Conservation (phyloP, 306 rosid genomes). For the Vigna unguiculata region DNA sequence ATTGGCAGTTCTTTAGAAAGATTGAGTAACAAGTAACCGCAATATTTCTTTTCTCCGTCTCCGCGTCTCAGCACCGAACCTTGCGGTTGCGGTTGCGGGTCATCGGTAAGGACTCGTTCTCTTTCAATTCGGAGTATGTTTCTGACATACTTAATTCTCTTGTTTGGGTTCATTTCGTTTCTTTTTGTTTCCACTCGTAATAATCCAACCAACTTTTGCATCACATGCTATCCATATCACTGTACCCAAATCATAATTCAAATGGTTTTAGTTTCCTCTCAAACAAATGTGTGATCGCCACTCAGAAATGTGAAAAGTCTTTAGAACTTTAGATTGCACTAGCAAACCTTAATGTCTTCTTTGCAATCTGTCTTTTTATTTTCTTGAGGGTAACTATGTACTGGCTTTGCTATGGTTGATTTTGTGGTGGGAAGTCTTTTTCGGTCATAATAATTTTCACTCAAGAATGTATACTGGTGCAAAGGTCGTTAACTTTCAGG, state of each 20-base stretch:
- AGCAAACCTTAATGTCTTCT: background rate
- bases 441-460: background rate
- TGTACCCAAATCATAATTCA: background rate
- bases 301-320: background rate
- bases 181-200: background rate
- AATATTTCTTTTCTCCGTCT: background rate
- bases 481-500: background rate
- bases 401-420: too few species aligned
- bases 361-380: background rate
- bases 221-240: background rate
- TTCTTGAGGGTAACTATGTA: too few species aligned
- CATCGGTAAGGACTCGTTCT: background rate
- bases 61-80: background rate
- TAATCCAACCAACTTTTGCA: background rate
- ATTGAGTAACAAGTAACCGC: constrained; percentile 6
- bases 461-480: background rate
- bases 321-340: background rate
- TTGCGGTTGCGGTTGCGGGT: background rate
- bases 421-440: too few species aligned
- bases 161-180: background rate
- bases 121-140: background rate
- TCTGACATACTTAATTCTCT: background rate
- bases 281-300: background rate
- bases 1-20: background rate
- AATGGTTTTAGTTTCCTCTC: background rate